Base-by-base conservation (phyloP, 2,329 filamentous ascomycete genomes). In the Coniochaeta sp. region DNA sequence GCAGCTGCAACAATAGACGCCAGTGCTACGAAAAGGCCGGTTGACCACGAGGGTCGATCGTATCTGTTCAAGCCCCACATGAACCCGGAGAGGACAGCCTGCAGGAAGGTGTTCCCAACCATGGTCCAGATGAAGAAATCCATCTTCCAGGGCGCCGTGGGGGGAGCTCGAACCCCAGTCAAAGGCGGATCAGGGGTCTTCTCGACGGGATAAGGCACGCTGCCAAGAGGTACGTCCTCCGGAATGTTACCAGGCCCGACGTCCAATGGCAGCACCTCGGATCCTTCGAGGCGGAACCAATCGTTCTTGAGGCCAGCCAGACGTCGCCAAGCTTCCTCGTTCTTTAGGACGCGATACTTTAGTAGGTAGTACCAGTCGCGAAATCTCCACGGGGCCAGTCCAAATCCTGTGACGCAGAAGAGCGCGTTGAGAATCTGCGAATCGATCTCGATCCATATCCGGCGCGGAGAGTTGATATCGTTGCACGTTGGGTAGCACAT, bases 361-460 rank as follows among this genome's bases (percentile, higher is more conserved):
- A 89, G 72, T 36, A 92, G 78, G 70, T 85, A 91, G 71, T 88
- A 95, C 11, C 91, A 74, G 70, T 96, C 91, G 34, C 91, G 81
- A 66, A 93, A 89, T 34, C 91, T 83, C 91, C 91, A 96, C 0
- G 91, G 91, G 1, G 89, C 87, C 14, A 95, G 80, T 0, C 91
- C 91, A 65, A 96, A 93, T 1, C 88, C 91, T 1, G 91, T 93
- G 7, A 96, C 87, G 73, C 90, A 95, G 79, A 96, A 96, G 1
- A 96, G 82, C 0, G 82, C 89, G 68, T 92, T 96, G 24, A 93
- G 76, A 61, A 96, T 89, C 70, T 96, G 91, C 1, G 88, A 90
- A 71, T 92, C 89, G 67, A 85, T 88, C 73, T 96, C 91, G 65
- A 96, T 85, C 91, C 92, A 96, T 62, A 87, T 87, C 22, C 89